These are phyloP conservation scores for Plasmodium knowlesi DNA, from an alignment of 169 alveolate genomes.

Conservation along the genomic window DNA sequence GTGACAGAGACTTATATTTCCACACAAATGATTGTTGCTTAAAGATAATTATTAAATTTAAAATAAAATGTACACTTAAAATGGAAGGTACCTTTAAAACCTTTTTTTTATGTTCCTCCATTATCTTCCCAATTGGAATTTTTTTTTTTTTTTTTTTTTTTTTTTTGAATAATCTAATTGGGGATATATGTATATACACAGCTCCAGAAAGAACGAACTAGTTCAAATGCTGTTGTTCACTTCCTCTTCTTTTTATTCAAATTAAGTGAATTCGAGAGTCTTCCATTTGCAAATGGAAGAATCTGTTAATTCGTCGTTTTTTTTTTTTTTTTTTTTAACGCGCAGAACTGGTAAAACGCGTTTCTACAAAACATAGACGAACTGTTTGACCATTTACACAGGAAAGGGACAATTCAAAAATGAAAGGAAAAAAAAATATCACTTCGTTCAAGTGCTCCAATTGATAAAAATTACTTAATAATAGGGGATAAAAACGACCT, in stretches of 20 bases:
- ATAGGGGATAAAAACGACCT: not conserved
- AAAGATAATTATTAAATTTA: not conserved
- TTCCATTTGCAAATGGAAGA: not conserved
- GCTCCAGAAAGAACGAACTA: not conserved
- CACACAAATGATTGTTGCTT: not conserved
- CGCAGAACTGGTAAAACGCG: not conserved
- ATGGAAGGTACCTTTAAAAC: not conserved
- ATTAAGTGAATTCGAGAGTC: not conserved
- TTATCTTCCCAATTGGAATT: not conserved
- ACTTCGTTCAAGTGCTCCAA: not conserved
- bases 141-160: conserved; percentile 2
- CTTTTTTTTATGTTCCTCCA: not conserved
- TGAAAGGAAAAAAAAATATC: not conserved
- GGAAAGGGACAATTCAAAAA: not conserved
- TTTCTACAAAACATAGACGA: not conserved
- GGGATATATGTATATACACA: conserved; percentile 21
- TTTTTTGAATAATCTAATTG: not conserved
- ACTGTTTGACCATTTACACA: not conserved
- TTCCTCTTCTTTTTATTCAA: not conserved
- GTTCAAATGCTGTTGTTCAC: not conserved
- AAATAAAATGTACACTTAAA: not conserved
- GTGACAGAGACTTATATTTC: not conserved
- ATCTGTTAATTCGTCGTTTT: not conserved
- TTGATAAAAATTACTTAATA: not conserved
- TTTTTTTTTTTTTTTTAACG: not conserved